Evolutionary conservation across 2,329 filamentous ascomycete species (phyloP).

Genomic region (Xylariomycetidae sp.): DNA sequence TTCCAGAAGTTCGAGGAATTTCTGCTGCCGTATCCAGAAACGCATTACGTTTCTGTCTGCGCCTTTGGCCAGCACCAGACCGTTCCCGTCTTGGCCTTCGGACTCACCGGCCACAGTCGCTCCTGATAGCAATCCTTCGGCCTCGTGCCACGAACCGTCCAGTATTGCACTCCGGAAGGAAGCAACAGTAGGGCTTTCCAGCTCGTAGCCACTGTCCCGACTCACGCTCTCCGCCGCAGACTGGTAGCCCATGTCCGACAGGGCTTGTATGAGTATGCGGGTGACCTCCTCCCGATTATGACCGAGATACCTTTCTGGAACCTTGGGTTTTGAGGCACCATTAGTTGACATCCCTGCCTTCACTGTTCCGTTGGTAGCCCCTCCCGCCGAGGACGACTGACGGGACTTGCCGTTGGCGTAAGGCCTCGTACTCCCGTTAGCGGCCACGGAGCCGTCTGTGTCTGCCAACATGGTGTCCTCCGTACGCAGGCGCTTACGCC

Average conservation of each 20-base stretch:
- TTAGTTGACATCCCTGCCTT: slow-evolving; percentile 45
- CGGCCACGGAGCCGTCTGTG: slow-evolving; percentile 40
- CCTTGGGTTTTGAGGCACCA: slow-evolving; percentile 39
- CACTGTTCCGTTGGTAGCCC: slow-evolving; percentile 40
- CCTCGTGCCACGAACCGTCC: slow-evolving; percentile 73
- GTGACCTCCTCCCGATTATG: slow-evolving; percentile 92
- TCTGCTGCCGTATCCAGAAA: slow-evolving; percentile 87
- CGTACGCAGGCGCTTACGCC: slow-evolving; percentile 53
- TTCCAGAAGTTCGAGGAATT: slow-evolving; percentile 88
- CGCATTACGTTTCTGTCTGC: slow-evolving; percentile 75
- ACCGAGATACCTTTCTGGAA: slow-evolving; percentile 57
- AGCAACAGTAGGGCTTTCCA: slow-evolving; percentile 83
- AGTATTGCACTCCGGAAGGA: slow-evolving; percentile 77
- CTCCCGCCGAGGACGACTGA: slow-evolving; percentile 34
- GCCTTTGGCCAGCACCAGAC: slow-evolving; percentile 67
- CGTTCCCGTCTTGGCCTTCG: slow-evolving; percentile 36
- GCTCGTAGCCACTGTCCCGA: slow-evolving; percentile 75
- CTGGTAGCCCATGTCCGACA: slow-evolving; percentile 83
- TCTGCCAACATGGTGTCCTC: slow-evolving; percentile 58
- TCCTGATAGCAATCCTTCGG: slow-evolving; percentile 73
- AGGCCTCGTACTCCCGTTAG: slow-evolving; percentile 48
- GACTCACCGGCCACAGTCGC: slow-evolving; percentile 31
- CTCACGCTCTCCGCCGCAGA: slow-evolving; percentile 68
- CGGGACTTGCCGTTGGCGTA: slow-evolving; percentile 51
- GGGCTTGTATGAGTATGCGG: slow-evolving; percentile 81